phyloP scores from a whole-genome alignment of 2,329 filamentous ascomycete species.

The Podosphaera xanthii region DNA sequence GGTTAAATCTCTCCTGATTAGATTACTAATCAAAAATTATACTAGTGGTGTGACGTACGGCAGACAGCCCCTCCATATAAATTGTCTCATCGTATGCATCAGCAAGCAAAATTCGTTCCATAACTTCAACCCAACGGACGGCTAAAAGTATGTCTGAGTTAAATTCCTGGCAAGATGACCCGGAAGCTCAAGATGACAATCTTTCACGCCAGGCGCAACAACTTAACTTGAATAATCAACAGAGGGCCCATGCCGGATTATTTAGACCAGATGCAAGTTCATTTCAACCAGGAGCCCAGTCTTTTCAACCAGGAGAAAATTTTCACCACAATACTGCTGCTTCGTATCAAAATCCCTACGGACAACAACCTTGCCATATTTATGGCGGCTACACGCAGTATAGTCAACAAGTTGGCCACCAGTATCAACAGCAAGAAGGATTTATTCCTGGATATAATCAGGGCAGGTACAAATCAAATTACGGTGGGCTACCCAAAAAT shows the following conservation, averaged over 20 bases:
- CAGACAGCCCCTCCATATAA: no score
- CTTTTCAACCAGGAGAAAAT: constrained; percentile 50
- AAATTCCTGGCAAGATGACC: constrained; percentile 88
- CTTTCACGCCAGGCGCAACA: constrained; percentile 57
- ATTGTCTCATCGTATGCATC: no score
- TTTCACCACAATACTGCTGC: constrained; percentile 35
- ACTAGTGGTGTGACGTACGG: no score
- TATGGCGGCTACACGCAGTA: constrained; percentile 33
- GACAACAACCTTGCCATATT: constrained; percentile 28
- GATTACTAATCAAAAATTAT: no score
- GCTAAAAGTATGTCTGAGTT: constrained; percentile 50
- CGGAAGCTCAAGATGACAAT: constrained; percentile 50
- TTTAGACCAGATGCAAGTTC: constrained; percentile 51
- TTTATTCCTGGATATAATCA: constrained; percentile 16
- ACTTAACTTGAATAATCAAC: constrained; percentile 42
- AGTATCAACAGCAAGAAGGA: constrained; percentile 24
- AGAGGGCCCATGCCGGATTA: constrained; percentile 38
- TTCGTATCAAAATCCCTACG: constrained; percentile 32
- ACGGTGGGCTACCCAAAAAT: constrained; percentile 15
- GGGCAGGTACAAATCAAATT: constrained; percentile 17
- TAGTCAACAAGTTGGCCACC: constrained; percentile 23
- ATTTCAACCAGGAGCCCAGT: constrained; percentile 47
- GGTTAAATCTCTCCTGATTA: no score
- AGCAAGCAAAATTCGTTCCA: no score
- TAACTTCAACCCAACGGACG: no score